A percentile compares a stretch with the other conserved stretches of the same genome.
These are phyloP conservation scores for Amphichorda felina DNA, from an alignment of 2,329 filamentous ascomycete genomes.

Conservation along the genomic window DNA sequence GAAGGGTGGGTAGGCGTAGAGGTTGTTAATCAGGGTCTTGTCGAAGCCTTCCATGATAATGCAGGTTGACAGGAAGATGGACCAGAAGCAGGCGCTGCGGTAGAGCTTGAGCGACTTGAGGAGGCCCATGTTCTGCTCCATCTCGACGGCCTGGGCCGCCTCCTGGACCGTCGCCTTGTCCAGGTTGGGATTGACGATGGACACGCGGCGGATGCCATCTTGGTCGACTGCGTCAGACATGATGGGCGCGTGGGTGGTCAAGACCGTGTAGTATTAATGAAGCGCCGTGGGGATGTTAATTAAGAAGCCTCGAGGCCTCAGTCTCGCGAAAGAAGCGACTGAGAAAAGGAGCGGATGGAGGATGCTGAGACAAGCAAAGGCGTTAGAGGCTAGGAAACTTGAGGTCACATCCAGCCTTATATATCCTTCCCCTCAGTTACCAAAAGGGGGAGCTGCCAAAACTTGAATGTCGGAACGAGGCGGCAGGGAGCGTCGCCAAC, in stretches of 20 bases:
- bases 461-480: too few relatives aligned
- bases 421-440: too few relatives aligned
- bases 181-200: background rate
- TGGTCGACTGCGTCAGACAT: background rate
- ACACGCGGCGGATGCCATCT: background rate
- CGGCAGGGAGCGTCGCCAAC: too few relatives aligned
- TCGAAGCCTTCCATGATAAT: slow-evolving; percentile 31
- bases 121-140: slow-evolving; percentile 21
- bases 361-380: too few relatives aligned
- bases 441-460: too few relatives aligned
- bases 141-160: slow-evolving; percentile 15
- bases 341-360: too few relatives aligned
- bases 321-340: too few relatives aligned
- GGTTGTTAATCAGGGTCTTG: slow-evolving; percentile 22
- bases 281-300: too few relatives aligned
- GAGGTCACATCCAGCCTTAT: too few relatives aligned
- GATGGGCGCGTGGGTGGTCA: background rate
- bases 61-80: slow-evolving; percentile 22
- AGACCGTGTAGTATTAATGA: too few relatives aligned
- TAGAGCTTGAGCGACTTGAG: slow-evolving; percentile 25
- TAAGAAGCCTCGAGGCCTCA: too few relatives aligned
- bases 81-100: slow-evolving; percentile 20
- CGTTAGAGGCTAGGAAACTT: too few relatives aligned
- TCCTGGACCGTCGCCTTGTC: slow-evolving; percentile 5
- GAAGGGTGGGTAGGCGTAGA: slow-evolving; percentile 28